These are phyloP conservation scores for Boletus sensibilis DNA, from an alignment of 768 basidiomycete genomes.

Conservation along the genomic window DNA sequence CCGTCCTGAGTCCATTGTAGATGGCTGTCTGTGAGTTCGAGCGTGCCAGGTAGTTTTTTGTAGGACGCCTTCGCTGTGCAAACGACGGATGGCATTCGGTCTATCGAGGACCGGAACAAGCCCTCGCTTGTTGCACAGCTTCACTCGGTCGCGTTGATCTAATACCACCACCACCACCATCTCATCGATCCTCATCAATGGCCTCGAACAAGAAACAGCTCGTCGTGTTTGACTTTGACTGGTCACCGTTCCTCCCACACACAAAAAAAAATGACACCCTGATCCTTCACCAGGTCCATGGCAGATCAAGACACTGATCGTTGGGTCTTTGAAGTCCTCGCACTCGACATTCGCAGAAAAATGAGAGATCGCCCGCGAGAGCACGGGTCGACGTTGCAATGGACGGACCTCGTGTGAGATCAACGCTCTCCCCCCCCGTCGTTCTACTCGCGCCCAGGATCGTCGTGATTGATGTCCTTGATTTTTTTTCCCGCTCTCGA, in stretches of 20 bases:
- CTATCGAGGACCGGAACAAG: background rate
- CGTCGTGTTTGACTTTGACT: constrained; percentile 96
- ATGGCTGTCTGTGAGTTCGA: constrained; percentile 70
- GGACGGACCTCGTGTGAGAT: constrained; percentile 92
- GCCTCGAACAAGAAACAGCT: constrained; percentile 55
- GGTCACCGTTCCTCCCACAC: constrained; percentile 42
- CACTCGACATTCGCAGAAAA: constrained; percentile 78
- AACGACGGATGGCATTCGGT: constrained; percentile 59
- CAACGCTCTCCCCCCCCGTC: background rate
- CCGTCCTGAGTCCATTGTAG: constrained; percentile 82
- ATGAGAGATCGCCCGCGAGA: constrained; percentile 49
- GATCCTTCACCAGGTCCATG: constrained; percentile 60
- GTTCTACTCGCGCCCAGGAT: background rate
- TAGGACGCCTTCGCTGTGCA: constrained; percentile 77
- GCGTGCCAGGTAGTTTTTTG: constrained; percentile 76
- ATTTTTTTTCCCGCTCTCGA: background rate
- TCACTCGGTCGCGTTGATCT: background rate
- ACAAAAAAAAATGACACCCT: background rate
- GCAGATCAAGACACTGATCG: constrained; percentile 96
- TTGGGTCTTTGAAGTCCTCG: constrained; percentile 88
- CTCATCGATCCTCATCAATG: constrained; percentile 10
- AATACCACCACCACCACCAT: background rate
- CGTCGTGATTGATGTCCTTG: background rate
- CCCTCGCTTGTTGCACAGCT: background rate
- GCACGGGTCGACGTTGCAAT: constrained; percentile 64